Evolutionary conservation across 1,139 yeast species (phyloP).

Genomic region (Spathaspora sp.): DNA sequence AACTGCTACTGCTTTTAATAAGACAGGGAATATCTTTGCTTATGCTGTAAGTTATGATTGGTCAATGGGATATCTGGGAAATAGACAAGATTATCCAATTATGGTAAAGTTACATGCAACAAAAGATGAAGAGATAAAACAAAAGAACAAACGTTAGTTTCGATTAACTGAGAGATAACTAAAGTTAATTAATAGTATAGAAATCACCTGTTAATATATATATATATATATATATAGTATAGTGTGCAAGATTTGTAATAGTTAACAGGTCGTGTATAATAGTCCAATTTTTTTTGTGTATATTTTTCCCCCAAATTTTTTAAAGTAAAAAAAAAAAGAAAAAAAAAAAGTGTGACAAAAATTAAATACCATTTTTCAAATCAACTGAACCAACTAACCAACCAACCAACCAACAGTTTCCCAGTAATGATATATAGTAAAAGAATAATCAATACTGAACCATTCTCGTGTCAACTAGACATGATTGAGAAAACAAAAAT

Average conservation of each 20-base stretch:
- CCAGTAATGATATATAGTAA: slow-evolving; percentile 17
- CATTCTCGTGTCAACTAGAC: slow-evolving; percentile 36
- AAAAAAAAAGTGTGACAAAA: background rate
- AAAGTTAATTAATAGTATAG: no score
- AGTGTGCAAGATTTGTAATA: no score
- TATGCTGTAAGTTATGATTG: slow-evolving; percentile 94
- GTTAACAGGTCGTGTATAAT: background rate
- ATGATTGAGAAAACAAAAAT: slow-evolving; percentile 29
- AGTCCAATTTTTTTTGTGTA: background rate
- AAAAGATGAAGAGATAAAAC: slow-evolving; percentile 84
- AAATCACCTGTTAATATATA: no score
- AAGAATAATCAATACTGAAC: slow-evolving; percentile 26
- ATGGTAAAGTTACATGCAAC: slow-evolving; percentile 80
- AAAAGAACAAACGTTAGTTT: slow-evolving; percentile 53
- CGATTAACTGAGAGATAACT: background rate
- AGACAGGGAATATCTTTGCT: slow-evolving; percentile 82
- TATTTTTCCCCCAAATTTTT: no score
- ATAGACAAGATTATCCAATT: slow-evolving; percentile 73
- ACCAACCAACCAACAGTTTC: background rate
- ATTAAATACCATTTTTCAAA: background rate
- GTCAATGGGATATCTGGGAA: slow-evolving; percentile 84
- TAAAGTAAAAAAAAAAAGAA: no score
- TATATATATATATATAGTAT: no score
- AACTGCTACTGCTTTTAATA: slow-evolving; percentile 76
- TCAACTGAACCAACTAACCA: no score